Conservation (phyloP, 164 flowering plant species). For the Hamamelis virginiana region DNA sequence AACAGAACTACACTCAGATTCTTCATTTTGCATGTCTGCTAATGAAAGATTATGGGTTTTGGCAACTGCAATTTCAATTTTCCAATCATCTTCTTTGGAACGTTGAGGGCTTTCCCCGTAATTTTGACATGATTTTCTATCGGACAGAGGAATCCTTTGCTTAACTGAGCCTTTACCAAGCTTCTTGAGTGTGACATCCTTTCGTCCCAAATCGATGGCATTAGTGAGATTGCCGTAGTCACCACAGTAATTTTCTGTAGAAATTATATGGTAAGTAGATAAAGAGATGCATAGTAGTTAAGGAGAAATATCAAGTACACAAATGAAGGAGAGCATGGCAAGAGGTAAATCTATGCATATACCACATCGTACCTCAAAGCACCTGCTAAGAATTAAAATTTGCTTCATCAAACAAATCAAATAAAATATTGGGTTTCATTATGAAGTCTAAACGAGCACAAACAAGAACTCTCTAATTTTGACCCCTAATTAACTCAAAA, state of each 20-base stretch:
- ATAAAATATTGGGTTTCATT: neutral
- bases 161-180: constrained; percentile 27
- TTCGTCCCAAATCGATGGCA: constrained; percentile 46
- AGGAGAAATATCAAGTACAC: neutral
- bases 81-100: constrained; percentile 61
- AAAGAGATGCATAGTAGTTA: neutral
- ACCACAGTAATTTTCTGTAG: constrained; percentile 56
- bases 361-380: neutral
- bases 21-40: constrained; percentile 47
- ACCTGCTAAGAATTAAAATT: neutral
- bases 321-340: neutral
- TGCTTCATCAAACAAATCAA: neutral
- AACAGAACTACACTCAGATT: constrained; percentile 65
- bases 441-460: neutral
- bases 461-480: no score
- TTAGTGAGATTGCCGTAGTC: constrained; percentile 51
- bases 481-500: no score
- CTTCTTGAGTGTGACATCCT: constrained; percentile 34
- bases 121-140: constrained; percentile 41
- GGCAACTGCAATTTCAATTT: constrained; percentile 66
- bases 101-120: constrained; percentile 27
- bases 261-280: constrained; percentile 1
- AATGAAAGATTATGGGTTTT: constrained; percentile 29
- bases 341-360: neutral
- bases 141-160: constrained; percentile 49